phyloP scores from a whole-genome alignment of 352 stramenopile genomes.

The Pilasporangium apinafurcum region DNA sequence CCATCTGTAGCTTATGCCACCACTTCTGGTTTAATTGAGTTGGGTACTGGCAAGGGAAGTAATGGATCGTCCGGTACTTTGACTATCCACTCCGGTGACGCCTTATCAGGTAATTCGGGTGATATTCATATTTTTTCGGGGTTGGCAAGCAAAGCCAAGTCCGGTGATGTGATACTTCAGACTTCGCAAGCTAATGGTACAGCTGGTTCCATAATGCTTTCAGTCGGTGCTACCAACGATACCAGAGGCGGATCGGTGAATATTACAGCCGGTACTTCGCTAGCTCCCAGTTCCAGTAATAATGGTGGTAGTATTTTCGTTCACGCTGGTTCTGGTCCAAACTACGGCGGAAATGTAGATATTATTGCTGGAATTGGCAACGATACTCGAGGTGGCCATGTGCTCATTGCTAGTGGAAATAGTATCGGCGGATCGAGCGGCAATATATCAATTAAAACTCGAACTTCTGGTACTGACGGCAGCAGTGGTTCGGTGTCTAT shows the following conservation, averaged over 20 bases:
- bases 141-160: conserved; percentile 4
- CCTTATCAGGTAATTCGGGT: conserved; percentile 9
- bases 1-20: conserved; percentile 5
- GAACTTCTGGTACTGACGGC: neutral
- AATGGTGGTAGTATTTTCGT: conserved; percentile 15
- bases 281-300: conserved; percentile 1
- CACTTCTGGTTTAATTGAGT: conserved; percentile 11
- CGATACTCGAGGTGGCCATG: neutral
- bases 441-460: conserved; percentile 2
- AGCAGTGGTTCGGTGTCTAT: conserved; percentile 2
- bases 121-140: conserved; percentile 11
- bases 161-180: conserved; percentile 12
- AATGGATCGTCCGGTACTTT: conserved; percentile 12
- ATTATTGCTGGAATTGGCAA: conserved; percentile 9
- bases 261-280: conserved; percentile 20
- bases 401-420: conserved; percentile 3
- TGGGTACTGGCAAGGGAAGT: conserved; percentile 11
- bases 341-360: conserved; percentile 14
- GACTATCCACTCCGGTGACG: conserved; percentile 9
- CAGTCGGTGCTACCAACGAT: conserved; percentile 13
- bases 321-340: conserved; percentile 8
- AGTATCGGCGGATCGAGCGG: neutral
- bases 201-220: conserved; percentile 14
- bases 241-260: conserved; percentile 5
- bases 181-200: conserved; percentile 8